phyloP scores from a whole-genome alignment of 345 rosid genomes.

The Excoecaria cochinchinensis region DNA sequence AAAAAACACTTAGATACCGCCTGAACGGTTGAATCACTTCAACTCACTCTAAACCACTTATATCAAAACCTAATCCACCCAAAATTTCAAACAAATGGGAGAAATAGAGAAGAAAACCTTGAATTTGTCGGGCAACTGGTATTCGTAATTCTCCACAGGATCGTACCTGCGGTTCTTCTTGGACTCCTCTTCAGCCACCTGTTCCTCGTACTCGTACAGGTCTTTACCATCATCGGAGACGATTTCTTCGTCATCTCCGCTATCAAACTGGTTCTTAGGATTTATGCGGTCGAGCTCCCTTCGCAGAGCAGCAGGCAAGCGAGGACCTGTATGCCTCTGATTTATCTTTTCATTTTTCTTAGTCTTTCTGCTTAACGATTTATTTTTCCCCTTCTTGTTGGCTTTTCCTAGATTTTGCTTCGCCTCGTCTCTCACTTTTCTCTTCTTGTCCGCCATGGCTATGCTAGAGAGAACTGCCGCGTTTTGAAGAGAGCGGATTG shows the following conservation, averaged over 20 bases:
- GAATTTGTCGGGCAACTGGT: slow-evolving; percentile 63
- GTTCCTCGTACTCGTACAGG: slow-evolving; percentile 85
- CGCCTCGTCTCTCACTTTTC: slow-evolving; percentile 13
- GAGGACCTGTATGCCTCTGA: slow-evolving; percentile 61
- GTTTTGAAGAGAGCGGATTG: not conserved
- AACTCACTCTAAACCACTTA: not conserved
- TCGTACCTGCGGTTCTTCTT: slow-evolving; percentile 76
- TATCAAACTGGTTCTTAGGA: slow-evolving; percentile 16
- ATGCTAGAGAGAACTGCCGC: not conserved
- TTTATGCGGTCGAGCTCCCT: slow-evolving; percentile 54
- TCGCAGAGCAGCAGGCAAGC: slow-evolving; percentile 57
- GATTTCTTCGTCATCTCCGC: slow-evolving; percentile 49
- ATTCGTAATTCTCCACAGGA: slow-evolving; percentile 64
- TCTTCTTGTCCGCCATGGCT: slow-evolving; percentile 23
- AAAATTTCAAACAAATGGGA: not conserved
- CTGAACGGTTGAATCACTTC: not conserved
- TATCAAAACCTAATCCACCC: not conserved
- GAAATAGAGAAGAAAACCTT: slow-evolving; percentile 36
- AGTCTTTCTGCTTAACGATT: not conserved
- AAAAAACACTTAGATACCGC: not conserved
- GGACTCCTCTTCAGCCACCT: slow-evolving; percentile 69
- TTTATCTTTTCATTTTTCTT: not conserved
- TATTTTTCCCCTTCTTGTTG: slow-evolving; percentile 4
- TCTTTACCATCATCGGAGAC: slow-evolving; percentile 51
- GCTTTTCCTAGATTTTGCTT: not conserved